Conservation (phyloP, 2,329 filamentous ascomycete species). For the Didymella pomorum region DNA sequence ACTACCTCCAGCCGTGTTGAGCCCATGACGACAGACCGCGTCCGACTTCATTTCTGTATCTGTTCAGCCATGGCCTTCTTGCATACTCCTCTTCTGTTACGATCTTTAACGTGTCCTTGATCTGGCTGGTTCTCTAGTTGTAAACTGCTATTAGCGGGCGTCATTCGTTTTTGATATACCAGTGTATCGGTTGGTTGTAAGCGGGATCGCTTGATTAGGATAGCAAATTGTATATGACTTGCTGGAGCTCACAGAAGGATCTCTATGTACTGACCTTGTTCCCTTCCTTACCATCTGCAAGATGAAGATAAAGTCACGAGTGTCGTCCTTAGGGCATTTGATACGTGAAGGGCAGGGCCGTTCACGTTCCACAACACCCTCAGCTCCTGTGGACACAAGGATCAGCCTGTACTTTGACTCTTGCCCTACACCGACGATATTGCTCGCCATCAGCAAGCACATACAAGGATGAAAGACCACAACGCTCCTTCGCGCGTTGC, state of each 20-base stretch:
- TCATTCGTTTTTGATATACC: slow-evolving; percentile 22
- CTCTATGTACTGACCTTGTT: too few relatives aligned
- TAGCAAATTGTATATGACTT: slow-evolving; percentile 1
- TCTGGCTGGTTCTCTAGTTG: not conserved
- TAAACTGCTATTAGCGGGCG: slow-evolving; percentile 20
- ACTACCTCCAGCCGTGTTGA: slow-evolving; percentile 69
- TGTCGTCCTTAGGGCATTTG: not conserved
- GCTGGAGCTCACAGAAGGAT: not conserved
- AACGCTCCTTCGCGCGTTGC: not conserved
- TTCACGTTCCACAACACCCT: not conserved
- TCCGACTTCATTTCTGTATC: not conserved
- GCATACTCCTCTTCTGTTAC: slow-evolving; percentile 9
- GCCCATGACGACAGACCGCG: not conserved
- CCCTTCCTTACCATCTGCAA: not conserved
- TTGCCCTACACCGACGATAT: not conserved
- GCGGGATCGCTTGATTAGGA: not conserved
- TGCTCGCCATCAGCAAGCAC: not conserved
- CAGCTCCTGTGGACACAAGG: not conserved
- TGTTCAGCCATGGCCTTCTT: not conserved
- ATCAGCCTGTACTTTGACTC: not conserved
- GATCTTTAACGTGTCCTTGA: not conserved
- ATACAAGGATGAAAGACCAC: not conserved
- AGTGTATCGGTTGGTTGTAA: slow-evolving; percentile 6
- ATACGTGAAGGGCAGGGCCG: not conserved
- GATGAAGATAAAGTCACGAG: not conserved